Base-by-base conservation (phyloP, 139 green algal species). In the Asterochloris sp. region DNA sequence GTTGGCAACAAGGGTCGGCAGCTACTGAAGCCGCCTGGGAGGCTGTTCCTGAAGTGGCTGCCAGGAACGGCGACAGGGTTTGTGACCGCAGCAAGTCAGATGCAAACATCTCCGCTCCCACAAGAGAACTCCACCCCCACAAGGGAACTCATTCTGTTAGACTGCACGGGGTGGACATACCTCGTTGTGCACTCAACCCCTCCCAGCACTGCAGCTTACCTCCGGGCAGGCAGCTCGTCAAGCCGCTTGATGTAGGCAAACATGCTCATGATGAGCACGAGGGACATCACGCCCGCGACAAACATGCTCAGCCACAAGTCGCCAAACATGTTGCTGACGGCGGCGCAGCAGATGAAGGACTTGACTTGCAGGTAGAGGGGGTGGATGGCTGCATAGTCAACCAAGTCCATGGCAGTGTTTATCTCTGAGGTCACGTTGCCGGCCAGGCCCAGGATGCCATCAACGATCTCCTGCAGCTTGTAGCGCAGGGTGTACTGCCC, bases 271-370 rank as follows among this genome's bases (percentile, higher is more conserved):
- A 69, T 38, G 23, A 80, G 54, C 60, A 64, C 76, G 10, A 64
- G n/a, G 24, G 76, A 38, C 19, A 80, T 69, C 76, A 61, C 67
- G 21, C 60, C 60, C 9, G 76, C 76, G 60, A 80, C 68, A 29
- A 80, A 80, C 76, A 80, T 80, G 60, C 60, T 27, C 60, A 80
- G 76, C 76, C 76, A 80, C 60, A 80, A 47, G 76, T 80, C 68
- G 14, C 76, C 76, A 15, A 80, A 61, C 21, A 69, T 12, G 23
- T 80, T 62, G 38, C 38, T 54, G 13, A 80, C 76, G 13, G 68
- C 76, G 47, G 69, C 76, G 47, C 76, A 80, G 76, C 76, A 80
- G 23, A 62, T 62, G 60, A 80, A 62, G 24, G 67, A 13, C 60
- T 80, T 80, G n/a, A 47, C 61, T 27, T n/a, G 26, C 60, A 80